phyloP scores from a whole-genome alignment of 2,329 filamentous ascomycete species.

The Fusarium cyanostomum region DNA sequence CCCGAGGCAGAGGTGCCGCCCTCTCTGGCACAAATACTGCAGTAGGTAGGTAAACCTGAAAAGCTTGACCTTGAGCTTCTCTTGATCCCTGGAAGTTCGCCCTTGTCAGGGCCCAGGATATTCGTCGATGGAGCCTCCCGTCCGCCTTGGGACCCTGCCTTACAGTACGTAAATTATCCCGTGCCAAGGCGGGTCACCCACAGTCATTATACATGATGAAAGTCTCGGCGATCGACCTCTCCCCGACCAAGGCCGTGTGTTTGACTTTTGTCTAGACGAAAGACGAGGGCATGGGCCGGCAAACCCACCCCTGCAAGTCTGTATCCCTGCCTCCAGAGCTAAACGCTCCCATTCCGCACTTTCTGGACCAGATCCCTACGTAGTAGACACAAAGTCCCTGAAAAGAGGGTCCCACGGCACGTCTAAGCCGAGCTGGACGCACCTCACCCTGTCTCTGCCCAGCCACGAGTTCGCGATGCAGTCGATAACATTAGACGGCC shows the following conservation, averaged over 20 bases:
- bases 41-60: neutral
- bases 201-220: conserved; percentile 17
- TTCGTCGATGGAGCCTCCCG: neutral
- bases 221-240: conserved; percentile 33
- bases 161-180: neutral
- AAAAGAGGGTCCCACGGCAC: conserved; percentile 34
- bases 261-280: neutral
- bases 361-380: neutral
- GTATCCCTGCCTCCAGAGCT: neutral
- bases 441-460: conserved; percentile 6
- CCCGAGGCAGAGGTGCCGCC: neutral
- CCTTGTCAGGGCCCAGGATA: conserved; percentile 2
- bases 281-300: neutral
- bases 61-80: conserved; percentile 8
- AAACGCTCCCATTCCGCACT: neutral
- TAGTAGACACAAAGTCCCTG: neutral
- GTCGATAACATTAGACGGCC: conserved; percentile 7
- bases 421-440: conserved; percentile 29
- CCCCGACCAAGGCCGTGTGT: conserved; percentile 5
- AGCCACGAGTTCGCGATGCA: conserved; percentile 19
- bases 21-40: conserved; percentile 11
- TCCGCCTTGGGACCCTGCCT: neutral
- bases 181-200: conserved; percentile 38
- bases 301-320: neutral
- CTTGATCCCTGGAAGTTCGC: conserved; percentile 8